A percentile compares a stretch with the other conserved stretches of the same genome.
Evolutionary conservation across 1,284 basidiomycete species (phyloP).

Genomic region (Coriolopsis trogii): DNA sequence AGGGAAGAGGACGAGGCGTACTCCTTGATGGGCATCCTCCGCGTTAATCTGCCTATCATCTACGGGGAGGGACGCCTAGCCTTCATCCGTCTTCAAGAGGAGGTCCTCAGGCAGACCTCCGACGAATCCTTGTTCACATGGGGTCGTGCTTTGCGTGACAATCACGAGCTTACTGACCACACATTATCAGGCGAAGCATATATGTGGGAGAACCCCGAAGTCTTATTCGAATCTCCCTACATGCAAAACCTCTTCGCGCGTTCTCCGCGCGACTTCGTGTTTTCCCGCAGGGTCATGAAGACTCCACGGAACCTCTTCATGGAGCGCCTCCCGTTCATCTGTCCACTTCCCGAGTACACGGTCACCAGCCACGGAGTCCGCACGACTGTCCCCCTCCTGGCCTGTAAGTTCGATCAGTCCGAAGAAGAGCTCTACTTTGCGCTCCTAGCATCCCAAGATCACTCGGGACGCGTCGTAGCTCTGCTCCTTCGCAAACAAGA

Average conservation of each 20-base stretch:
- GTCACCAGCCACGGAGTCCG: conserved; percentile 14
- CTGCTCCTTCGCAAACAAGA: conserved; percentile 8
- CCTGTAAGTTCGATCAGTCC: background rate
- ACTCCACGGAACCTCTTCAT: conserved; percentile 3
- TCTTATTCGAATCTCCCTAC: background rate
- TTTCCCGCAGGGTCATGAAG: background rate
- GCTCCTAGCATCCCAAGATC: conserved; percentile 12
- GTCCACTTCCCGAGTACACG: conserved; percentile 6
- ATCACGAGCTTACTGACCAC: conserved; percentile 5
- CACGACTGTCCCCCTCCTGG: conserved; percentile 8
- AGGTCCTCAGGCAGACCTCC: conserved; percentile 14
- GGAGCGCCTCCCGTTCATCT: background rate
- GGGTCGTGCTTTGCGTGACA: conserved; percentile 3
- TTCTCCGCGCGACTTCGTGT: conserved; percentile 11
- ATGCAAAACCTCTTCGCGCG: conserved; percentile 14
- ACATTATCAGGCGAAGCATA: background rate
- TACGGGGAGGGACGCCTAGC: conserved; percentile 18
- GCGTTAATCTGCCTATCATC: conserved; percentile 14
- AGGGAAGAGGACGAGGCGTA: conserved; percentile 19
- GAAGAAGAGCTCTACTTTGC: conserved; percentile 10
- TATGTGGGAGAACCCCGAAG: background rate
- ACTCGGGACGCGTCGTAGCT: conserved; percentile 7
- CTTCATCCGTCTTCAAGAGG: conserved; percentile 19
- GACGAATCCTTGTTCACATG: conserved; percentile 21
- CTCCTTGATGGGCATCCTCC: conserved; percentile 21